Evolutionary conservation across 2,329 filamentous ascomycete species (phyloP), one percentile per base, ranked within the genome.

Genomic region (Pyrenochaeta sp.): DNA sequence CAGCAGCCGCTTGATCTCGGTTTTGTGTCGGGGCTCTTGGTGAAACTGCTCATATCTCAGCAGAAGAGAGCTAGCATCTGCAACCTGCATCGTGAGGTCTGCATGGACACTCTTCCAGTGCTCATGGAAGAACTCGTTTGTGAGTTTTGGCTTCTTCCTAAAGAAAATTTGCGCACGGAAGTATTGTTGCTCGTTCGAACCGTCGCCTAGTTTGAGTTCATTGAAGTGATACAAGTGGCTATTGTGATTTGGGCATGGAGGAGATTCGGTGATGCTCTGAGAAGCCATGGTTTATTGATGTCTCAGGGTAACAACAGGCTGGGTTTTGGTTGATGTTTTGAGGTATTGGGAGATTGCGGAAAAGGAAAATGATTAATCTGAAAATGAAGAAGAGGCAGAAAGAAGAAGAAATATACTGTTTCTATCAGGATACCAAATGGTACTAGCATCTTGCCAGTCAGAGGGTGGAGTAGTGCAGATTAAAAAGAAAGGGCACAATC

Each of bases 71-170:
- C 44, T 41, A 13, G 34, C 30, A 27, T 36, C 34, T 26, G 44
- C 21, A 6, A 44, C 41, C 19, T 45, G 44, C 40, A 52, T 52
- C 3, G 44, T 42, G n/a, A 52, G 30, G 24, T 52, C 48, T 21
- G 48, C 48, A 31, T 52, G 44, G 13, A 52, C 41, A 13, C 31
- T 45, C 37, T 52, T 52, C 44, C 44, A 52, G 31, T 52, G 48
- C 19, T 41, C 36, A 26, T 52, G 48, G 44, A 52, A 52, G 26
- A 52, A 52, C 6, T 43, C 40, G 13, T 52, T 44, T 3, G 44
- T 52, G 4, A 52, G 27, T 6, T 27, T 44, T 6, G 44, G 48
- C 30, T 52, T 44, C 35, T 52, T 52, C 37, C 42, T 45, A 37
- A 52, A 52, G 44, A 48, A 52, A 26, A 52, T 11, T 18, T 39